Evolutionary conservation across 306 rosid species (phyloP), one percentile per base, ranked within the genome.

Genomic region (Casuarina glauca): DNA sequence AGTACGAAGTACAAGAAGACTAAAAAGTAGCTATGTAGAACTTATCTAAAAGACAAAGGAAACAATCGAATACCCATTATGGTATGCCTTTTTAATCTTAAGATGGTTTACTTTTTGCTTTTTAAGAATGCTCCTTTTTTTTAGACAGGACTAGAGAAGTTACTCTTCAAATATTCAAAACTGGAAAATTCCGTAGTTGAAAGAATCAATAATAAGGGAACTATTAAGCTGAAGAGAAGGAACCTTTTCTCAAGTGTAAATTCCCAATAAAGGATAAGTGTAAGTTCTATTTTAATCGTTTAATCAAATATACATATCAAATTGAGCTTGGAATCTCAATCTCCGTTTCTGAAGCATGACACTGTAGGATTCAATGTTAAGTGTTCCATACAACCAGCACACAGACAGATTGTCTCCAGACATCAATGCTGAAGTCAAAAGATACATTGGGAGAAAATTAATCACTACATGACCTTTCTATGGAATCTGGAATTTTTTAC

Each of bases 381-480:
- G 38, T 80, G 76, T 85, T 82, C 84, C 84, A 85, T 83, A 90
- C 93, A 85, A 68, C 54, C 76, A 46, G 82, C 70, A 68, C 70
- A 63, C 71, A 69, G 62, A 78, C 51, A 74, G 67, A 62, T 52
- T 62, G 79, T 76, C 76, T 72, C 78, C 78, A 85, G 79, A 82
- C 76, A 43, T 77, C 81, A 75, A 69, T 43, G 70, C 79, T 80
- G 76, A 45, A 62, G 64, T 35, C 17, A 71, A 82, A 77, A 81
- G 57, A 68, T 55, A 45, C 68, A 13, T 8, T 52, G 49, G 67
- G 83, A 62, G 49, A 74, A 61, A 16, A 55, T 76, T 82, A 82
- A 84, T 84, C 84, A 74, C 63, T 54, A 68, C 80, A 77, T 39
- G 82, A 84, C 86, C 77, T 81, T 89, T 87, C 93, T 91, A 89